Base-by-base conservation (phyloP, 2,329 filamentous ascomycete species). In the Fusarium miscanthi region DNA sequence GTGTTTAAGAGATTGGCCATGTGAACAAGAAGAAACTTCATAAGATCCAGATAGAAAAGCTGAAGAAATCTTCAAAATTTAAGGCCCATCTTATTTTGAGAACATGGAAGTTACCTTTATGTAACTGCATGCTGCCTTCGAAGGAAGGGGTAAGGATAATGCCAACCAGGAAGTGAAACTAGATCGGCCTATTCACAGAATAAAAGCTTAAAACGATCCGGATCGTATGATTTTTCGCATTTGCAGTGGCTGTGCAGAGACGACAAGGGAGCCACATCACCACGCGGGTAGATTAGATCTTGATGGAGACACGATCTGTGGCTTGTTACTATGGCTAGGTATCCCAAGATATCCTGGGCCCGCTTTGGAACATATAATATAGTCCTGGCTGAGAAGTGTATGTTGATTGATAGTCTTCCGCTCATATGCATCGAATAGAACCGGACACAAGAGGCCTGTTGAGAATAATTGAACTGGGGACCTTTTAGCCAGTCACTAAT, bases 341-440 rank as follows among this genome's bases (percentile, higher is more conserved):
- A 12, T 30, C 19, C 19, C 13, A 14, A 35, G 21, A 17, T 25
- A 8, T 48, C 30, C 13, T 33, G 23, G 27, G 8, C 8, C 35
- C 37, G 37, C 25, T 52, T 4, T 38, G 17, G 19, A 17, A 38
- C 8, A 5, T 37, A n/a, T 27, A 3, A 17, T 12, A n/a, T 17
- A 52, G 49, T 17, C 10, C 37, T 9, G 13, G 6, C 8, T 5
- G 5, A 1, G 12, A 12, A 23, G 14, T 12, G 1, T 3, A n/a
- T 16, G 4, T 8, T 23, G 11, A 3, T 33, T 8, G 30, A 25
- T n/a, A n/a, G 16, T 17, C 30, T n/a, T 27, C 13, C 14, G 51
- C 5, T 12, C 4, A 12, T 17, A 23, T 17, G 10, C 2, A n/a
- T n/a, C 23, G 30, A 2, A 17, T 6, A 6, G 12, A 12, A 12